Conservation (phyloP, 1,284 basidiomycete species). For the Moniliophthora roreri region DNA sequence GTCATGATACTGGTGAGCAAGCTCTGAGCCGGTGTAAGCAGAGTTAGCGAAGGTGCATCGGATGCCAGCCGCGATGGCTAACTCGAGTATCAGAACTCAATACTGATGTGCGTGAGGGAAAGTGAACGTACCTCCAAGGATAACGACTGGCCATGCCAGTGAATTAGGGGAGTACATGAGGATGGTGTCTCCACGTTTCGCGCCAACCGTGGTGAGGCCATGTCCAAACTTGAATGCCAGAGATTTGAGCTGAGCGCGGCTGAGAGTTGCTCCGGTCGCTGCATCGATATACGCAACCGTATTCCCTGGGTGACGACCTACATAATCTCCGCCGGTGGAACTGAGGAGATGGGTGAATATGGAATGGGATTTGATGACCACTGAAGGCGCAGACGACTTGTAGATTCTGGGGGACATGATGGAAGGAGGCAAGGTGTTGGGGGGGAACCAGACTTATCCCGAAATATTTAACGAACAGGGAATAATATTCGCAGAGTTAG, state of each 20-base stretch:
- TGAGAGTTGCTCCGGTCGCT: constrained; percentile 51
- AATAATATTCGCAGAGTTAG: too few species aligned
- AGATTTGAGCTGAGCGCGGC: constrained; percentile 53
- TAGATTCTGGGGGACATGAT: constrained; percentile 44
- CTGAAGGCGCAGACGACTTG: constrained; percentile 35
- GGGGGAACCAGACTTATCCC: neutral
- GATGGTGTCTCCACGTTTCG: constrained; percentile 42
- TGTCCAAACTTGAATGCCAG: constrained; percentile 57
- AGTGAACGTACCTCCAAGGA: constrained; percentile 46
- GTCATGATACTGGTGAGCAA: constrained; percentile 52
- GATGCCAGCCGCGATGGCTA: constrained; percentile 49
- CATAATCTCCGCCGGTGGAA: constrained; percentile 22
- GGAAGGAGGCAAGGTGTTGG: constrained; percentile 35
- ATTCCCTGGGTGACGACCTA: constrained; percentile 42
- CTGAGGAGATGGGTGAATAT: constrained; percentile 55
- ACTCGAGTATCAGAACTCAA: neutral
- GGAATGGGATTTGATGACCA: constrained; percentile 37
- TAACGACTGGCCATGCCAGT: constrained; percentile 60
- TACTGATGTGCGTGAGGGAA: neutral
- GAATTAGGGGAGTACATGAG: constrained; percentile 64
- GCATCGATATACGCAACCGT: constrained; percentile 70
- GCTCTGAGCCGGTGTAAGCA: constrained; percentile 42
- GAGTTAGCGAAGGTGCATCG: constrained; percentile 47
- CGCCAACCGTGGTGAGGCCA: constrained; percentile 42
- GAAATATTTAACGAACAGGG: too few species aligned